Evolutionary conservation across 306 rosid genomes (phyloP).

Genomic region (Quercus berberidifolia): DNA sequence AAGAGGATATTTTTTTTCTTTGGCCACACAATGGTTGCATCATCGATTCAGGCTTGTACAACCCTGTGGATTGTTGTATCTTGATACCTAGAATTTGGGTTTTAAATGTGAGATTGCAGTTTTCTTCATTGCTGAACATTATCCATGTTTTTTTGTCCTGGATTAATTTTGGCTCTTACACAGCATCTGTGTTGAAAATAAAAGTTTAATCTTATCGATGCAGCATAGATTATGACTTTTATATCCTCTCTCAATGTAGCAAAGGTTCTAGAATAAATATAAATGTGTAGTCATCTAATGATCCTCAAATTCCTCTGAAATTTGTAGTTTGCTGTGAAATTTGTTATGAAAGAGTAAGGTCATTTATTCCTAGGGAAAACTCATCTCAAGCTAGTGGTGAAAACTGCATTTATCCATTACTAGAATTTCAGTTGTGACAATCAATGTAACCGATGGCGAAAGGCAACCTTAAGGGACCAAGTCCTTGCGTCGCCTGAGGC

Average conservation of each 20-base stretch:
- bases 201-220: background rate
- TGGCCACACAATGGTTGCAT: background rate
- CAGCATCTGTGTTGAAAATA: background rate
- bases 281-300: background rate
- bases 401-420: background rate
- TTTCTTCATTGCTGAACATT: background rate
- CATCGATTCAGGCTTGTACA: background rate
- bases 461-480: too few species aligned
- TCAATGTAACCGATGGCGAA: too few species aligned
- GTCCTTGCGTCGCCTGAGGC: fast-evolving
- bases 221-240: background rate
- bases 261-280: background rate
- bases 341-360: background rate
- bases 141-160: background rate
- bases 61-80: background rate
- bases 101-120: background rate
- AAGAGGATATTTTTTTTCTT: background rate
- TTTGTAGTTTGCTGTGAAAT: background rate
- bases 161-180: background rate
- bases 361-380: background rate
- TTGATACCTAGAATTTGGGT: background rate
- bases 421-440: background rate
- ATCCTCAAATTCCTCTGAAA: background rate
- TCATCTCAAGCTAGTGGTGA: background rate
- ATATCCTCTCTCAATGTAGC: background rate